These are phyloP conservation scores for Fusarium oligoseptatum DNA, from an alignment of 2,329 filamentous ascomycete genomes.

Conservation along the genomic window DNA sequence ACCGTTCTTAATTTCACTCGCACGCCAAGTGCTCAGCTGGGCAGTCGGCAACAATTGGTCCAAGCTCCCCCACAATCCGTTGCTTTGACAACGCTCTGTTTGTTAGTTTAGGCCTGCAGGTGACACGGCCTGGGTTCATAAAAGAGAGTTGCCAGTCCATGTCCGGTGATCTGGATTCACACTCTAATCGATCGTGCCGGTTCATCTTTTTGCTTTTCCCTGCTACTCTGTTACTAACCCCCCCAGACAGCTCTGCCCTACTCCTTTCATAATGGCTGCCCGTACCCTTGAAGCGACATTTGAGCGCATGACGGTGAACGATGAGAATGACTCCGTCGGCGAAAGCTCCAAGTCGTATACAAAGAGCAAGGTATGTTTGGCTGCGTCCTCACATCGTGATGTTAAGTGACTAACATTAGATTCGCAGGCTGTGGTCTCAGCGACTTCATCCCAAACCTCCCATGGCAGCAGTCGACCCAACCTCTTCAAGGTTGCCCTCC, in stretches of 20 bases:
- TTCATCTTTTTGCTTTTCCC: constrained; percentile 24
- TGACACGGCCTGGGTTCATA: not conserved
- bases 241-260: constrained; percentile 23
- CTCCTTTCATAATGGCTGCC: constrained; percentile 70
- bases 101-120: not conserved
- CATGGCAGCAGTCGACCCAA: constrained; percentile 78
- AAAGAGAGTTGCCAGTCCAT: not conserved
- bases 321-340: constrained; percentile 80
- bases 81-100: not conserved
- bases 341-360: constrained; percentile 68
- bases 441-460: constrained; percentile 57
- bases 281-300: constrained; percentile 87
- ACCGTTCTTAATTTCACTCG: not conserved
- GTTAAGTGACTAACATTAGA: constrained; percentile 53
- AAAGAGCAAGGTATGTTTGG: constrained; percentile 79
- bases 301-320: constrained; percentile 89
- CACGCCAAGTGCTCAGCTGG: not conserved
- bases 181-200: not conserved
- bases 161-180: not conserved
- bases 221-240: constrained; percentile 40
- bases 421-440: constrained; percentile 51
- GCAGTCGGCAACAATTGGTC: not conserved
- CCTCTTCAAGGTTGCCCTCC: constrained; percentile 86
- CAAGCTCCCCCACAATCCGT: not conserved
- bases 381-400: too few relatives aligned